phyloP scores from a whole-genome alignment of 768 basidiomycete species.

The Kwoniella bestiolae region DNA sequence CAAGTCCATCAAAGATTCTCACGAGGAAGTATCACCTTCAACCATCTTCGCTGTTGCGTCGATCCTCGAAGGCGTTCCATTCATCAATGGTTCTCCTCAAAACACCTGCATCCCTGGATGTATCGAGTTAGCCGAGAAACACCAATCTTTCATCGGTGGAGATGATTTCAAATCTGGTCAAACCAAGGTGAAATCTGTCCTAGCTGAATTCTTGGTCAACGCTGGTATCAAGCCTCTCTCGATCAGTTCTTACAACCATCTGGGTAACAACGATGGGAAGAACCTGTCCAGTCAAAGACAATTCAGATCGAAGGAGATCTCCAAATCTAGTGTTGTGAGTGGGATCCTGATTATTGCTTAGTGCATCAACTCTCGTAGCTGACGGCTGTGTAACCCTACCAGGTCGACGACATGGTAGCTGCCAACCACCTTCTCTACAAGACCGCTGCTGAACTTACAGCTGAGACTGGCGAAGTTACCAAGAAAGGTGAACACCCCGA shows the following conservation, averaged over 20 bases:
- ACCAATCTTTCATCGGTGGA: conserved; percentile 91
- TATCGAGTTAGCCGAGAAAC: conserved; percentile 86
- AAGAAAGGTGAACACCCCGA: conserved; percentile 95
- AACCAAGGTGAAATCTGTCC: conserved; percentile 85
- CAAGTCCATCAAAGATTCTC: conserved; percentile 76
- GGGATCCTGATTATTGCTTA: neutral
- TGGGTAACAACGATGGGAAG: conserved; percentile 96
- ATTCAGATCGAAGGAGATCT: conserved; percentile 98
- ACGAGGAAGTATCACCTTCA: conserved; percentile 93
- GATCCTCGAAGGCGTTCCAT: conserved; percentile 92
- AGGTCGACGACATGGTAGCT: conserved; percentile 88
- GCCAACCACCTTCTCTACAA: conserved; percentile 89
- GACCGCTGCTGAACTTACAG: conserved; percentile 65
- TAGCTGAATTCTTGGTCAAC: conserved; percentile 98
- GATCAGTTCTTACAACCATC: conserved; percentile 97
- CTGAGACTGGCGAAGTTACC: conserved; percentile 52
- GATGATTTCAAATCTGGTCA: conserved; percentile 98
- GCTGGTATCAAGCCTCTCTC: conserved; percentile 97
- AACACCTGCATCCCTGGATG: conserved; percentile 98
- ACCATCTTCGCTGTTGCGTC: conserved; percentile 93
- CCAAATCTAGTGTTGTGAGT: conserved; percentile 86
- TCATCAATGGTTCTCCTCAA: conserved; percentile 97
- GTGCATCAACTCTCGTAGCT: neutral
- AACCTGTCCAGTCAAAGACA: conserved; percentile 88
- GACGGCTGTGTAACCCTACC: conserved; percentile 10